A percentile compares a stretch with the other conserved stretches of the same genome.
These are phyloP conservation scores for Chrysanthemum makinoi DNA, from an alignment of 129 eudicot genomes.

Conservation along the genomic window DNA sequence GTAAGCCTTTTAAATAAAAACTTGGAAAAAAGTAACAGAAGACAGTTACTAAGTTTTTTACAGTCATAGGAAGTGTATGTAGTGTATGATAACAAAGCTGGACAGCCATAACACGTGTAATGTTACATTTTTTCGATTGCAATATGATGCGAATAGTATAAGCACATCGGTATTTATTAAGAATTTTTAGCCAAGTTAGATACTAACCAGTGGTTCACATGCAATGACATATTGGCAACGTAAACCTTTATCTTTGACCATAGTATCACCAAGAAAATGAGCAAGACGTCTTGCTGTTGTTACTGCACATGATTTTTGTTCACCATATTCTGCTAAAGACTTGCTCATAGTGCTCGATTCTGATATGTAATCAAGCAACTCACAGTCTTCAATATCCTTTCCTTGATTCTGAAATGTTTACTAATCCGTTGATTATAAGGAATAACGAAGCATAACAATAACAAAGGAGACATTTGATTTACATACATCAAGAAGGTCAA, in stretches of 20 bases:
- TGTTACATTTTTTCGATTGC: not conserved
- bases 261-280: slow-evolving; percentile 92
- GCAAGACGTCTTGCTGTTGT: slow-evolving; percentile 96
- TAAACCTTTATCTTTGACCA: slow-evolving; percentile 99
- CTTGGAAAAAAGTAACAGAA: no score
- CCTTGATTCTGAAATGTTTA: slow-evolving; percentile 76
- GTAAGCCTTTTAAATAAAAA: no score
- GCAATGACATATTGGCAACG: slow-evolving; percentile 95
- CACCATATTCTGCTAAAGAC: slow-evolving; percentile 93
- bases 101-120: not conserved
- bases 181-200: not conserved
- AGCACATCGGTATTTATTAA: not conserved
- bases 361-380: slow-evolving; percentile 87
- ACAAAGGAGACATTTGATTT: slow-evolving; percentile 26
- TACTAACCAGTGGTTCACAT: slow-evolving; percentile 83
- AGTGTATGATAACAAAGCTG: no score
- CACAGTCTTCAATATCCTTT: slow-evolving; percentile 87
- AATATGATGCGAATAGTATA: not conserved
- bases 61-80: no score
- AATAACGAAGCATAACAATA: slow-evolving; percentile 10
- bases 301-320: slow-evolving; percentile 96
- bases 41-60: no score
- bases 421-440: slow-evolving; percentile 8
- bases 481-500: slow-evolving; percentile 98
- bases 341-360: slow-evolving; percentile 99